phyloP scores from a whole-genome alignment of 192 early-diverging fungal species.

The Linnemannia schmuckeri region DNA sequence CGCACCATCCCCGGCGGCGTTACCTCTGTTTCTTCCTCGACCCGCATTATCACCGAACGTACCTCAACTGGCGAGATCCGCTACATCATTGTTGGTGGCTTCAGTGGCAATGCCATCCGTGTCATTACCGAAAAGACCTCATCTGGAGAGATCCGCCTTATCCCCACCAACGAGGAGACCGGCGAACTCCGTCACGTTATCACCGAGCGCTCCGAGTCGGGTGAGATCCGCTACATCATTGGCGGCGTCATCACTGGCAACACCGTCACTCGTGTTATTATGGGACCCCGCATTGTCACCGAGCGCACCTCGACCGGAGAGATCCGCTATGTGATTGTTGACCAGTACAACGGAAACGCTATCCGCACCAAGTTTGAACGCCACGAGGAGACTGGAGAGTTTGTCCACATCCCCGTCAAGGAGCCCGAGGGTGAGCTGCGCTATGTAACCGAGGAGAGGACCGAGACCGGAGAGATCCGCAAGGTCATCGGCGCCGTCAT shows the following conservation, averaged over 20 bases:
- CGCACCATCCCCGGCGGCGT: conserved; percentile 38
- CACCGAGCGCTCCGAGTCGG: conserved; percentile 34
- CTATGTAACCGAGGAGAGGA: conserved; percentile 49
- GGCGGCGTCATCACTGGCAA: conserved; percentile 31
- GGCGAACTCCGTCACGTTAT: conserved; percentile 45
- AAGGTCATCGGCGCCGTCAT: conserved; percentile 54
- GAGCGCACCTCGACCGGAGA: conserved; percentile 52
- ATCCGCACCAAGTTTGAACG: conserved; percentile 58
- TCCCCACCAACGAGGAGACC: conserved; percentile 48
- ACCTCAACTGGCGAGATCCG: conserved; percentile 53
- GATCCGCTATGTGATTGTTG: conserved; percentile 54
- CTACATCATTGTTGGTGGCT: conserved; percentile 51
- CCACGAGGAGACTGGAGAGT: conserved; percentile 51
- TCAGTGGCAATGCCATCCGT: conserved; percentile 52
- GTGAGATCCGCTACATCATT: conserved; percentile 50
- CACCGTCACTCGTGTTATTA: conserved; percentile 43
- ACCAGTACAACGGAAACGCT: conserved; percentile 52
- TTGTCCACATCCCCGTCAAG: conserved; percentile 54
- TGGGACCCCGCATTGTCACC: conserved; percentile 51
- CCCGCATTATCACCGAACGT: conserved; percentile 52
- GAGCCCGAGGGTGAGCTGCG: conserved; percentile 57
- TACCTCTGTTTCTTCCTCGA: conserved; percentile 28
- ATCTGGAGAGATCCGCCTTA: conserved; percentile 41
- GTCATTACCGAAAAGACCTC: conserved; percentile 31
- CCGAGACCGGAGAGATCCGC: conserved; percentile 52